Percentiles rank a stretch among this genome's conserved stretches.
Evolutionary conservation across 1,284 basidiomycete genomes (phyloP).

Genomic region (Moniliophthora roreri): DNA sequence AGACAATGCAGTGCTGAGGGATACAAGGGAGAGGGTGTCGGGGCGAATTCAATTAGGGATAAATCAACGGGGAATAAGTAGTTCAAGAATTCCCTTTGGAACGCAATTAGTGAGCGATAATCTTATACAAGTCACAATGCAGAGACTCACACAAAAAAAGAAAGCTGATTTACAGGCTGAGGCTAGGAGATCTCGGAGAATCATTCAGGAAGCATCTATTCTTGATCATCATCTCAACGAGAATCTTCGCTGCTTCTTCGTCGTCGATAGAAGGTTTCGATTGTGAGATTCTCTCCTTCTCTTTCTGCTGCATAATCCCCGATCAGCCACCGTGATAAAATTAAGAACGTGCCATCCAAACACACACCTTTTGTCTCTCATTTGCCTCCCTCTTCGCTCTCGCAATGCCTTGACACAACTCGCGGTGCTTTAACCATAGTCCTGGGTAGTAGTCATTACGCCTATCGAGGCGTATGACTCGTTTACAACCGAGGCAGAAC

Average conservation of each 20-base stretch:
- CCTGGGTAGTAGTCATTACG: constrained; percentile 13
- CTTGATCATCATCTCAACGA: constrained; percentile 1
- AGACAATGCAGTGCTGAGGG: no score
- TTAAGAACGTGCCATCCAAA: background rate
- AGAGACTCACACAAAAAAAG: no score
- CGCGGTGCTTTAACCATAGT: constrained; percentile 12
- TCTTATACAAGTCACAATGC: no score
- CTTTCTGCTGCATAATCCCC: background rate
- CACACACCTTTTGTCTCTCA: background rate
- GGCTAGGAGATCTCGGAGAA: no score
- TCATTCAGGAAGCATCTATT: background rate
- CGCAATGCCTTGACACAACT: background rate
- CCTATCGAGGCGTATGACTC: constrained; percentile 8
- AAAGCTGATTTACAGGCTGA: no score
- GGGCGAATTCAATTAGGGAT: no score
- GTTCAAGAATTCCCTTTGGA: no score
- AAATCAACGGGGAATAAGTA: no score
- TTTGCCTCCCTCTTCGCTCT: background rate
- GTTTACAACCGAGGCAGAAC: constrained; percentile 9
- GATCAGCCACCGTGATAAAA: background rate
- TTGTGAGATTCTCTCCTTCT: background rate
- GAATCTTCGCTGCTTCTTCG: background rate
- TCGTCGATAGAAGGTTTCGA: background rate
- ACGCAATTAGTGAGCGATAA: no score
- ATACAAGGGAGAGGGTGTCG: no score